A percentile compares a stretch with the other conserved stretches of the same genome.
These are phyloP conservation scores for Phytopythium cucurbitacearum DNA, from an alignment of 352 stramenopile genomes.

Conservation along the genomic window DNA sequence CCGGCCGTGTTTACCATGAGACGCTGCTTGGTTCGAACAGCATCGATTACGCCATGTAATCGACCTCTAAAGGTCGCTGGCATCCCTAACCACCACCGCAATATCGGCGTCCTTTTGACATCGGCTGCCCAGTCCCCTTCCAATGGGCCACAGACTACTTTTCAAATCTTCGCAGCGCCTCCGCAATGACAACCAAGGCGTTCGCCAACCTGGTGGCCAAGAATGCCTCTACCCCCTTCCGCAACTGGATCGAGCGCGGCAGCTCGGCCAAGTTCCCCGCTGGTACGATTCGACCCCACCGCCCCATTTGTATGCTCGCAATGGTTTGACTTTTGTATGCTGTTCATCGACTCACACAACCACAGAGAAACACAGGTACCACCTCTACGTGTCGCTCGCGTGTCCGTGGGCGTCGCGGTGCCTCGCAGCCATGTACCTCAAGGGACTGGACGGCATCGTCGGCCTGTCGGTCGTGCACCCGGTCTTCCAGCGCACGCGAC, in stretches of 20 bases:
- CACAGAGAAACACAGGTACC: conserved; percentile 52
- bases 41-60: too few species aligned
- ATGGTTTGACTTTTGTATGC: neutral
- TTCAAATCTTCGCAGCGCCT: too few species aligned
- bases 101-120: too few species aligned
- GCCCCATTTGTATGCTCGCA: neutral
- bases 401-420: conserved; percentile 74
- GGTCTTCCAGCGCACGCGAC: conserved; percentile 62
- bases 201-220: conserved; percentile 20
- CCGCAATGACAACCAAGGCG: conserved; percentile 17
- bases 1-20: too few species aligned
- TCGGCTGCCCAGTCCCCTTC: too few species aligned
- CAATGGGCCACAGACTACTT: too few species aligned
- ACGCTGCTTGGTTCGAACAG: too few species aligned
- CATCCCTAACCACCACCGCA: too few species aligned
- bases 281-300: conserved; percentile 11
- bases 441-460: conserved; percentile 89
- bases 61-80: too few species aligned
- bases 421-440: conserved; percentile 75
- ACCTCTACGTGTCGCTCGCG: conserved; percentile 91
- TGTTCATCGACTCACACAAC: neutral
- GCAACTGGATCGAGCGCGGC: conserved; percentile 28
- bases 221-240: conserved; percentile 23
- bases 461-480: conserved; percentile 77
- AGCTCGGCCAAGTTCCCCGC: conserved; percentile 14